Evolutionary conservation across 352 stramenopile genomes (phyloP).

Genomic region (Pythium oligandrum): DNA sequence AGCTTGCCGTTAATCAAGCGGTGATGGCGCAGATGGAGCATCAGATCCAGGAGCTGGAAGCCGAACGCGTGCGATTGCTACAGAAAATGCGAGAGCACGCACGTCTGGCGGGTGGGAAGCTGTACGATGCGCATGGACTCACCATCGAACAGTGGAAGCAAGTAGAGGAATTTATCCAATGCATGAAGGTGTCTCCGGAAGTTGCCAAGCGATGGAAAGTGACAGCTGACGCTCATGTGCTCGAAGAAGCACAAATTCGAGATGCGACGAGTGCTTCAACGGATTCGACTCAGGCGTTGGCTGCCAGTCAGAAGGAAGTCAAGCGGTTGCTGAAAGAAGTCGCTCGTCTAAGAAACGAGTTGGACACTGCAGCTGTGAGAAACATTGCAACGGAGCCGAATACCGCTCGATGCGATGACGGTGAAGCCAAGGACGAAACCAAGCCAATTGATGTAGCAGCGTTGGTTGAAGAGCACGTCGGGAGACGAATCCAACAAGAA

Average conservation of each 20-base stretch:
- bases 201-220: conserved; percentile 30
- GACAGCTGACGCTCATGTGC: no score
- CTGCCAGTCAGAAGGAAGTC: no score
- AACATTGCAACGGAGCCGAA: background rate
- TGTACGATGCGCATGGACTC: conserved; percentile 55
- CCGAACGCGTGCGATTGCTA: conserved; percentile 48
- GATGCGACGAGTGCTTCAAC: no score
- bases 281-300: no score
- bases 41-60: conserved; percentile 58
- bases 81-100: conserved; percentile 58
- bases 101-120: conserved; percentile 32
- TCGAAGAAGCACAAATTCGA: no score
- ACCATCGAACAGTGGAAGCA: conserved; percentile 47
- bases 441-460: no score
- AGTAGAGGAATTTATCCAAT: conserved; percentile 68
- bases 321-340: conserved; percentile 30
- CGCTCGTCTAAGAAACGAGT: conserved; percentile 24
- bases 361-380: conserved; percentile 16
- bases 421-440: no score
- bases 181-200: conserved; percentile 52
- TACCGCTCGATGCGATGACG: background rate
- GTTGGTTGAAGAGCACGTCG: no score
- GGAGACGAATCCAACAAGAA: no score
- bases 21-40: conserved; percentile 58
- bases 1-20: conserved; percentile 49